Evolutionary conservation across 495 filamentous ascomycete genomes (phyloP), one percentile per base, ranked within the genome.

Genomic region (Podospora tetraspora): DNA sequence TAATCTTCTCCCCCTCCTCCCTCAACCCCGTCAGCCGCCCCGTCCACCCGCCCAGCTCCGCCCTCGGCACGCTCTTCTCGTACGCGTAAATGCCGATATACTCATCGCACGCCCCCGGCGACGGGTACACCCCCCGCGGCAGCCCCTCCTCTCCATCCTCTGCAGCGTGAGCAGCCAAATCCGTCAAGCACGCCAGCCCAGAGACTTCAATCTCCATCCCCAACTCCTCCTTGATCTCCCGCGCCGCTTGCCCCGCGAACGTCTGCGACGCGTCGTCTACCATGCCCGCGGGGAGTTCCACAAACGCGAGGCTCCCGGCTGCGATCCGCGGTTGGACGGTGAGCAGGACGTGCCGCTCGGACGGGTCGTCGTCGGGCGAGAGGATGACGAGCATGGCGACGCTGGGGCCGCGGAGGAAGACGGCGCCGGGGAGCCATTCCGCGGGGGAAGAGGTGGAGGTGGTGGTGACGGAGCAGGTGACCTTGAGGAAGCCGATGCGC

Each of bases 201-300:
- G 69, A 63, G 22, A 71, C 75, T 12, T 70, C 68, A 61, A 86
- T 85, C 64, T 80, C 80, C 37, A 93, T 52, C 6, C 95, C 95
- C 0, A 95, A 97, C 79, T 99, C 95, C 78, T 99, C 95, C 71
- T 87, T 92, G 68, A 99, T 82, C 74, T 97, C 94, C n/a, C 94
- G 83, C 16, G 96, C 84, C 9, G 94, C 94, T 64, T 90, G 90
- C 68, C 91, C 77, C 72, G 93, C 90, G 1, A 90, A 86, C 0
- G 87, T 91, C 77, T 97, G 94, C 30, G 43, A n/a, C 5, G 86
- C 88, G 9, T 87, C 89, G 78, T 97, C 94, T 16, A 97, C 86
- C 10, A 97, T 79, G 0, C 94, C 94, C 3, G 94, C 94, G 0
- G 93, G 93, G 22, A 97, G 81, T 75, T 97, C 93, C 13, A 89